Evolutionary conservation across 2,329 filamentous ascomycete species (phyloP).

Genomic region (Aspergillus terreus): DNA sequence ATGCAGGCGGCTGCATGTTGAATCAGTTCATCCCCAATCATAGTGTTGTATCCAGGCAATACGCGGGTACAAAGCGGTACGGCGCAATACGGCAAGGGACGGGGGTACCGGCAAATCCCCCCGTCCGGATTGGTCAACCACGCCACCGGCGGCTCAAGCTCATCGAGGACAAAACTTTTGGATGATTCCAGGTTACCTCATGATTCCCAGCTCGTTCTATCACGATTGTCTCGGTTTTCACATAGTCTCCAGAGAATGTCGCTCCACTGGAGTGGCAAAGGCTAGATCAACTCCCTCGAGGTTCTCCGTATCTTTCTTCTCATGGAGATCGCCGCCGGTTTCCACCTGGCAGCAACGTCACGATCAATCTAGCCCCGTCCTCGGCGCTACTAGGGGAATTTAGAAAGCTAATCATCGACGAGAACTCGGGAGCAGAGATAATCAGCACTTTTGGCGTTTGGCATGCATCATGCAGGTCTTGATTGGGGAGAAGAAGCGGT

Average conservation of each 20-base stretch:
- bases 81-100: neutral
- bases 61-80: neutral
- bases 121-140: slow-evolving; percentile 2
- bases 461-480: slow-evolving; percentile 3
- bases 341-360: too few relatives aligned
- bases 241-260: neutral
- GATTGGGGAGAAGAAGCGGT: slow-evolving; percentile 11
- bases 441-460: neutral
- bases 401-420: neutral
- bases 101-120: neutral
- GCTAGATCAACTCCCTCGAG: neutral
- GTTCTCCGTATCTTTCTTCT: neutral
- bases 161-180: neutral
- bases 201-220: slow-evolving; percentile 2
- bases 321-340: neutral
- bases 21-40: too few relatives aligned
- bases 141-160: slow-evolving; percentile 5
- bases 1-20: neutral
- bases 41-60: neutral
- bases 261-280: neutral
- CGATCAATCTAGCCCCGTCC: neutral
- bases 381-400: neutral
- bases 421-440: neutral
- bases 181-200: neutral
- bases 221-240: neutral